Base-by-base conservation (phyloP, 176 grass and related monocot species). In the Hsuehochloa calcarea region DNA sequence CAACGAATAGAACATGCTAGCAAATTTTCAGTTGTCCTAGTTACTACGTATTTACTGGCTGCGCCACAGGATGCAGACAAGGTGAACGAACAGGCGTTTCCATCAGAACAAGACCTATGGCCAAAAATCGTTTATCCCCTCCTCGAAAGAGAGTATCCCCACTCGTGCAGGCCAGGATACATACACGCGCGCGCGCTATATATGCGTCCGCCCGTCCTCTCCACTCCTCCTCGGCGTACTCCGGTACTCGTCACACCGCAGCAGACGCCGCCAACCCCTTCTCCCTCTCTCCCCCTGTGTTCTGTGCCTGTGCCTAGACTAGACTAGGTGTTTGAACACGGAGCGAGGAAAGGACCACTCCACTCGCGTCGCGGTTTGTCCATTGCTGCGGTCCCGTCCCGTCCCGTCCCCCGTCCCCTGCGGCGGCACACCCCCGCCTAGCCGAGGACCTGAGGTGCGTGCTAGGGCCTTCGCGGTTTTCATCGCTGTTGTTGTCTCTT, bases 381-480 rank as follows among this genome's bases (percentile, higher is more conserved):
- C 80, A 27, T 60, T 60, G 51, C 80, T 0, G n/a, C 66, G 65
- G 49, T 27, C 34, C 75, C 8, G 37, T 49, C 47, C 47, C 12
- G 58, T 20, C n/a, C 47, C 15, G 8, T n/a, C 13, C 10, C 23
- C n/a, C 3, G 34, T 41, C 45, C 29, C 5, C 83, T 11, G 23
- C 49, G 47, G 47, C 72, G 72, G 72, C 72, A 10, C 62, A 10
- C 62, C 49, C 45, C 45, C n/a, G 26, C 60, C 60, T 60, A 12
- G n/a, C 56, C 14, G 46, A 85, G 82, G 82, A 12, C 10, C 56
- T 27, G 46, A 85, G 82, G 82, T 85, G 62, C n/a, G 19, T 25
- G 22, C 70, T 72, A n/a, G 27, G 16, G 37, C 34, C 20, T 10
- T 10, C 4, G 51, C 51, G 60, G 31, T 1, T 50, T 44, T 68